These are phyloP conservation scores for Aulographum hederae DNA, from an alignment of 2,329 filamentous ascomycete genomes.

Conservation along the genomic window DNA sequence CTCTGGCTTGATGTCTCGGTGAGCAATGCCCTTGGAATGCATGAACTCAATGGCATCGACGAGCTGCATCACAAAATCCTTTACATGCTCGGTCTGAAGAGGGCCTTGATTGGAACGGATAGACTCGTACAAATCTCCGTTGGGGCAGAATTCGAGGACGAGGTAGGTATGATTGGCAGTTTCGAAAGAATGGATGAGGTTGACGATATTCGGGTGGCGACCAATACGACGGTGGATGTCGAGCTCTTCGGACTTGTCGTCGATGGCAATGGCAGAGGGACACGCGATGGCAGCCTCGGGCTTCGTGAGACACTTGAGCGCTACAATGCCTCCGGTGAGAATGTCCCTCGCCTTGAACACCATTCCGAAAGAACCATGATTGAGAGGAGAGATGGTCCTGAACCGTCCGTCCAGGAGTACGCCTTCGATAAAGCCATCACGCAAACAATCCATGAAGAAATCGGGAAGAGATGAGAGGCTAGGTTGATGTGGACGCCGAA, in stretches of 20 bases:
- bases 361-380: slow-evolving; percentile 97
- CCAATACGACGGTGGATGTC: slow-evolving; percentile 64
- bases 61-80: slow-evolving; percentile 91
- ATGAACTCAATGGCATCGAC: slow-evolving; percentile 79
- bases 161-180: slow-evolving; percentile 79
- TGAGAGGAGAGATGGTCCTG: slow-evolving; percentile 80
- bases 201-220: slow-evolving; percentile 81
- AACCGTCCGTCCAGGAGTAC: slow-evolving; percentile 78
- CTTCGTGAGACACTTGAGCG: slow-evolving; percentile 94
- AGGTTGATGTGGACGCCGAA: slow-evolving; percentile 9
- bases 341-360: slow-evolving; percentile 83
- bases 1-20: slow-evolving; percentile 98
- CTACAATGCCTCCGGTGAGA: slow-evolving; percentile 60
- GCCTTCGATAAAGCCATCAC: slow-evolving; percentile 61
- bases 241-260: slow-evolving; percentile 69
- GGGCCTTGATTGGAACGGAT: slow-evolving; percentile 80
- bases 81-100: slow-evolving; percentile 87
- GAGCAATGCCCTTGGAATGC: slow-evolving; percentile 79
- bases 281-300: slow-evolving; percentile 41
- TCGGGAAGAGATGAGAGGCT: slow-evolving; percentile 6
- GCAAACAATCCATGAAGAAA: slow-evolving; percentile 61
- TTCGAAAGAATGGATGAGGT: slow-evolving; percentile 78
- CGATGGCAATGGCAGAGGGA: slow-evolving; percentile 49
- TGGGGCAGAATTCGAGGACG: slow-evolving; percentile 86
- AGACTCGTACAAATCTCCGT: slow-evolving; percentile 92